Evolutionary conservation across 106 monocot genomes (phyloP).

Genomic region (Triglochin maritima): DNA sequence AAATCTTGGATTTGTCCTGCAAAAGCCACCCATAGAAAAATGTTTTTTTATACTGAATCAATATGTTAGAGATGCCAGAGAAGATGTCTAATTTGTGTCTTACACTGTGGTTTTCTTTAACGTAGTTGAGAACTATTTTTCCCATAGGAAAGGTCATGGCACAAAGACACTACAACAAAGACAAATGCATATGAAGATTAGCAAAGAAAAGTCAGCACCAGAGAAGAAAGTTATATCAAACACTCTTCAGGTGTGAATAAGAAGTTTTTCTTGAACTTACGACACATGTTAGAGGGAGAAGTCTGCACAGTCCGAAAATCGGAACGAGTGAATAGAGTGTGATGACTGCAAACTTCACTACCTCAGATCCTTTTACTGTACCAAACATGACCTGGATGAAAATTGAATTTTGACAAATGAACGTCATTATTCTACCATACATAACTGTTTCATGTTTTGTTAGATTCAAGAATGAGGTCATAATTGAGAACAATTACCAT

Average conservation of each 20-base stretch:
- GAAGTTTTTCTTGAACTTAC: constrained; percentile 27
- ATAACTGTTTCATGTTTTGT: too few species aligned
- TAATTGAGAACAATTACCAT: constrained; percentile 34
- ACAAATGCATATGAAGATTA: not conserved
- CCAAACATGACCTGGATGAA: constrained; percentile 35
- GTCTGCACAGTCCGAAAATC: constrained; percentile 34
- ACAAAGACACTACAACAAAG: constrained; percentile 38
- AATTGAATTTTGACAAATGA: too few species aligned
- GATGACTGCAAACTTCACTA: constrained; percentile 46
- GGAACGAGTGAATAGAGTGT: constrained; percentile 45
- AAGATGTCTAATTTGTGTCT: not conserved
- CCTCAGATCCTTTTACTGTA: constrained; percentile 43
- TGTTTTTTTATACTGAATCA: too few species aligned
- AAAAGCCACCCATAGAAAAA: not conserved
- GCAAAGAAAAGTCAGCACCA: not conserved
- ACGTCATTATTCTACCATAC: too few species aligned
- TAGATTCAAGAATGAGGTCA: too few species aligned
- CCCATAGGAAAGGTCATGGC: constrained; percentile 53
- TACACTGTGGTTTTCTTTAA: constrained; percentile 61
- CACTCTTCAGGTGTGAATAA: not conserved
- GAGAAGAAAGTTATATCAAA: not conserved
- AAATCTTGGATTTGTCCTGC: constrained; percentile 79
- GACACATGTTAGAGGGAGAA: constrained; percentile 49
- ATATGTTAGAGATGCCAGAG: too few species aligned
- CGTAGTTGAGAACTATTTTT: constrained; percentile 47